Percentiles rank a stretch among this genome's conserved stretches.
Conservation (phyloP, 1,139 yeast species). For the Hyphopichia burtonii region DNA sequence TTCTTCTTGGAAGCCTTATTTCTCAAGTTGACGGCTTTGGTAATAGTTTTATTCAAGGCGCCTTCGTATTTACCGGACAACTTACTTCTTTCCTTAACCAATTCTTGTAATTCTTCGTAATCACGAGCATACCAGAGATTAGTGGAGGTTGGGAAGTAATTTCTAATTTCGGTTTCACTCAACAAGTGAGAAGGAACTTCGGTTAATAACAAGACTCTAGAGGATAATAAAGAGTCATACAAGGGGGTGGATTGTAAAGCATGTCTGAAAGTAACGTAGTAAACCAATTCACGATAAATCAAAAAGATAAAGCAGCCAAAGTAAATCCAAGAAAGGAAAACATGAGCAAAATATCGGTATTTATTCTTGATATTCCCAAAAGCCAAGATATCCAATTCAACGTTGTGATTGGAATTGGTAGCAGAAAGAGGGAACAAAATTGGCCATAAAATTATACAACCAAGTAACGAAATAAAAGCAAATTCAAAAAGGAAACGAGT, state of each 20-base stretch:
- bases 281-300: conserved; percentile 69
- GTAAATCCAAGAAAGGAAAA: conserved; percentile 65
- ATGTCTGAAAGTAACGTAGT: conserved; percentile 65
- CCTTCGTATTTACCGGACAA: conserved; percentile 58
- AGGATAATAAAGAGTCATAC: conserved; percentile 63
- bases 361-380: conserved; percentile 62
- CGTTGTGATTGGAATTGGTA: conserved; percentile 60
- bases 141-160: conserved; percentile 59
- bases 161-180: conserved; percentile 52
- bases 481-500: conserved; percentile 72
- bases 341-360: conserved; percentile 69
- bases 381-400: conserved; percentile 55
- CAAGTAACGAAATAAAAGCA: conserved; percentile 55
- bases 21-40: conserved; percentile 56
- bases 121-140: conserved; percentile 66
- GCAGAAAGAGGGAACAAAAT: conserved; percentile 86
- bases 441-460: conserved; percentile 70
- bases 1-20: conserved; percentile 58
- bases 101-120: conserved; percentile 48
- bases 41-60: conserved; percentile 53
- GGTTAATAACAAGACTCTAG: conserved; percentile 66
- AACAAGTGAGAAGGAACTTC: conserved; percentile 53
- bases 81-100: conserved; percentile 55
- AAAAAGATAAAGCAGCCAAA: conserved; percentile 60
- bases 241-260: conserved; percentile 69